These are phyloP conservation scores for Leptoxyphium fumago DNA, from an alignment of 2,329 filamentous ascomycete species.

Conservation along the genomic window DNA sequence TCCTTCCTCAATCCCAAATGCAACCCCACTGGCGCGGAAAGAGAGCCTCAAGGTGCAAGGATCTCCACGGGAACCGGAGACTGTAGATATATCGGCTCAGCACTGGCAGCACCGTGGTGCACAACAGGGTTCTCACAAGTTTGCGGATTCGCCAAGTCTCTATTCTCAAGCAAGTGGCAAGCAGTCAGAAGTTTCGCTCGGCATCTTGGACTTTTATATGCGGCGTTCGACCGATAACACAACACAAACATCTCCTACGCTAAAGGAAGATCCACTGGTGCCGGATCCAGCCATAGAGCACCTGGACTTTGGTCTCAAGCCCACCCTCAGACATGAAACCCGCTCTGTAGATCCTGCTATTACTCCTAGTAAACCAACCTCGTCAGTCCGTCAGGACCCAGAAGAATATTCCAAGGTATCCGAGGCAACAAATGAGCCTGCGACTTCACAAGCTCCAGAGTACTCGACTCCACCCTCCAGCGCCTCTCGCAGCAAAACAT, in stretches of 20 bases:
- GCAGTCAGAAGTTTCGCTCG: constrained; percentile 17
- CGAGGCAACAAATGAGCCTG: not conserved
- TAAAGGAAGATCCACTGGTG: constrained; percentile 2
- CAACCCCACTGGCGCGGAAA: not conserved
- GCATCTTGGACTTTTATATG: constrained; percentile 19
- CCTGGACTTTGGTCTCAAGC: constrained; percentile 17
- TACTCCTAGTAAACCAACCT: constrained; percentile 5
- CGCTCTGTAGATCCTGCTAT: constrained; percentile 1
- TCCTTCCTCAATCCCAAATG: not conserved
- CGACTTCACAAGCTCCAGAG: too few species aligned
- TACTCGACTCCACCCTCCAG: not conserved
- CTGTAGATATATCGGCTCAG: constrained; percentile 10
- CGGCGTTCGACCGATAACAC: constrained; percentile 11
- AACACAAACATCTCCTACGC: constrained; percentile 7
- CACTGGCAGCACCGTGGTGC: constrained; percentile 8
- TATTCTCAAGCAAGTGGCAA: constrained; percentile 8
- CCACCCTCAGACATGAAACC: not conserved
- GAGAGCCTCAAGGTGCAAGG: constrained; percentile 1
- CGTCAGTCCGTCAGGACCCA: not conserved
- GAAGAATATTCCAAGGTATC: not conserved
- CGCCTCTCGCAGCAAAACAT: not conserved
- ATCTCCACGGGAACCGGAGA: constrained; percentile 9
- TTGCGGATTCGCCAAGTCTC: constrained; percentile 5
- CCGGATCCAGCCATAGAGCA: constrained; percentile 11
- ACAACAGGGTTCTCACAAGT: not conserved